Base-by-base conservation (phyloP, 2,329 filamentous ascomycete species). In the Grosmannia clavigera region DNA sequence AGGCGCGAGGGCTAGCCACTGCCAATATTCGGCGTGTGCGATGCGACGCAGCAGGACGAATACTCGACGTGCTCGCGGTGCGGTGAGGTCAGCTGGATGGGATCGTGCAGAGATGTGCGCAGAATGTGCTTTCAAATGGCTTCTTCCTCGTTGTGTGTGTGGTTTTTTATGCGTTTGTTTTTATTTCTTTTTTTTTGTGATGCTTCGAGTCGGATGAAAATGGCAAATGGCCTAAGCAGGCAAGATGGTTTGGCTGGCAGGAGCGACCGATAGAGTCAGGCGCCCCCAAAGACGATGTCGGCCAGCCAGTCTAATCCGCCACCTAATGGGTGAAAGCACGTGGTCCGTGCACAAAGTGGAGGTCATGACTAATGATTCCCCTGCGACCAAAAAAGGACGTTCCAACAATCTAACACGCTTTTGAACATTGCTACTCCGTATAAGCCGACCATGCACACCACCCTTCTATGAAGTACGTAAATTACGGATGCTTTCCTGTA, bases 401-500 rank as follows among this genome's bases (percentile, higher is more conserved):
- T 31, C 29, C 29, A 31, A 31, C 29, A 7, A 31, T 31, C 29
- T 10, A 10, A 35, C 6, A 35, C 33, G 33, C 9, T 40, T 16
- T 38, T 38, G 35, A 38, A 40, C 33, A 35, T 3, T 40, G 38
- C 38, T 16, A 50, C 9, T 25, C 4, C 43, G 43, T 46, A 46
- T n/a, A 16, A n/a, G 46, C 46, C 46, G 6, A 48, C 11, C 22
- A 3, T 6, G 12, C 46, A 16, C 22, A n/a, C 22, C 46, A 12
- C 19, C 25, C n/a, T 50, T n/a, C 27, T 35, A 31, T 33, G 6
- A n/a, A 54, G 10, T 40, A 40, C 38, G 38, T 16, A 40, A 55
- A 27, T n/a, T 6, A 35, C 5, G 29, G 16, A 58, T 31, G 35
- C n/a, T 60, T 29, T 62, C 59, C 16, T 19, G 56, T 1, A 74